These are phyloP conservation scores for Aquanectria penicillioides DNA, from an alignment of 2,329 filamentous ascomycete species.

Conservation along the genomic window DNA sequence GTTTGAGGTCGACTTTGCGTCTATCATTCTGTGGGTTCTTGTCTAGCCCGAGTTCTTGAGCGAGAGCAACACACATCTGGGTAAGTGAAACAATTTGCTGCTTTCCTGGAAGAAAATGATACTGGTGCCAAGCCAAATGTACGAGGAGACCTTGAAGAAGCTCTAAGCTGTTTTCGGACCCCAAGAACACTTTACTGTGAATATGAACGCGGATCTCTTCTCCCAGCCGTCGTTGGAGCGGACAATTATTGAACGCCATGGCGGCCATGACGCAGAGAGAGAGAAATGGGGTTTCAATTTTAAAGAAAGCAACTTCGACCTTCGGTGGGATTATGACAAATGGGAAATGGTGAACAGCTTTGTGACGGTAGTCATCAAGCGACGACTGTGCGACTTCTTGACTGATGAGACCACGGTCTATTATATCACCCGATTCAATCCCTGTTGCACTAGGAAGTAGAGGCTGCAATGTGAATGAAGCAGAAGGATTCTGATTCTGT, in stretches of 20 bases:
- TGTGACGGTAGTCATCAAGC: background rate
- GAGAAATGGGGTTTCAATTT: background rate
- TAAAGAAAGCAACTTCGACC: background rate
- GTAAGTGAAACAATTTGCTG: constrained; percentile 9
- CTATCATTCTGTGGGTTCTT: constrained; percentile 5
- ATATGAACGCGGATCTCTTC: constrained; percentile 1
- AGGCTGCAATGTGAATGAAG: too few species aligned
- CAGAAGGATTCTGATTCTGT: too few species aligned
- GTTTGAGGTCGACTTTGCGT: constrained; percentile 2
- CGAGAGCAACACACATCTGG: constrained; percentile 7
- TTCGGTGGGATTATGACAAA: background rate
- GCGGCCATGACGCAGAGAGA: background rate
- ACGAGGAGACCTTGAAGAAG: constrained; percentile 2
- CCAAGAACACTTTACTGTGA: background rate
- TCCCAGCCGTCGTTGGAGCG: constrained; percentile 6
- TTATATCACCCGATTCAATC: background rate
- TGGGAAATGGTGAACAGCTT: constrained; percentile 3
- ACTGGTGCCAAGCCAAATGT: constrained; percentile 14
- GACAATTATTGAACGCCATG: constrained; percentile 3
- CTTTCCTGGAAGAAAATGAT: constrained; percentile 5
- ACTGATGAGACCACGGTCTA: background rate
- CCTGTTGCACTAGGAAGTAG: background rate
- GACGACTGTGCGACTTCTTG: background rate
- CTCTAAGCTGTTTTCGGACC: constrained; percentile 5
- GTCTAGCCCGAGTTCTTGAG: constrained; percentile 12